Base-by-base conservation (phyloP, 1,284 basidiomycete genomes). In the Cryptococcus sp. region DNA sequence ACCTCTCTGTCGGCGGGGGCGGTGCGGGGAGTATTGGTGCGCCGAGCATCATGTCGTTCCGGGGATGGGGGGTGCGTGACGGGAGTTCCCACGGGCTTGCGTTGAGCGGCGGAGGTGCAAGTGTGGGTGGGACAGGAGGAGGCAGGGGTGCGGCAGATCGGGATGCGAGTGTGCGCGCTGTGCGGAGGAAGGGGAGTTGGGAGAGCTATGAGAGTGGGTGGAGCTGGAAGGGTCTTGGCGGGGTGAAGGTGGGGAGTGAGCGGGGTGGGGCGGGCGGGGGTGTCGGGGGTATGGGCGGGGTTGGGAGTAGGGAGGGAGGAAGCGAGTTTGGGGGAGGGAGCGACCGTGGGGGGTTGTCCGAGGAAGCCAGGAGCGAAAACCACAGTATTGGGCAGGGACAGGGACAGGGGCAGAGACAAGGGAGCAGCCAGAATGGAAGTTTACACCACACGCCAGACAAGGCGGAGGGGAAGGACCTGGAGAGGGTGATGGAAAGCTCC, bases 121-220 rank as follows among this genome's bases (percentile, higher is more conserved):
- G n/a, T 50, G 57, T 39, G 50, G 59, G 2, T 52, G n/a, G n/a
- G n/a, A n/a, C n/a, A n/a, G n/a, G 43, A 4, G 59, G 55, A 2
- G 44, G 56, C 13, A 36, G 44, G 18, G 37, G 51, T 23, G 52
- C 50, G 20, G 62, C 62, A 9, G 70, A 72, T 59, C 52, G 68
- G 16, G 64, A 70, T 50, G 72, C 72, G 11, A 67, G 64, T 49
- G 69, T 70, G 4, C 50, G 63, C 20, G 67, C 67, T 1, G 46
- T 71, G 42, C 56, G 69, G 49, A 46, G 67, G n/a, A 64, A 66
- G 52, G 65, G 69, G 3, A 61, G 62, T 52, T 67, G 64, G 63
- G 65, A 68, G 52, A 71, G 69, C 48, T 68, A 70, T 28, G 73
- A 76, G 56, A 69, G 51, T 12, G 55, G 50, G 18, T 55, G 59